These are phyloP conservation scores for Rosa persica DNA, from an alignment of 306 rosid species.

Conservation along the genomic window DNA sequence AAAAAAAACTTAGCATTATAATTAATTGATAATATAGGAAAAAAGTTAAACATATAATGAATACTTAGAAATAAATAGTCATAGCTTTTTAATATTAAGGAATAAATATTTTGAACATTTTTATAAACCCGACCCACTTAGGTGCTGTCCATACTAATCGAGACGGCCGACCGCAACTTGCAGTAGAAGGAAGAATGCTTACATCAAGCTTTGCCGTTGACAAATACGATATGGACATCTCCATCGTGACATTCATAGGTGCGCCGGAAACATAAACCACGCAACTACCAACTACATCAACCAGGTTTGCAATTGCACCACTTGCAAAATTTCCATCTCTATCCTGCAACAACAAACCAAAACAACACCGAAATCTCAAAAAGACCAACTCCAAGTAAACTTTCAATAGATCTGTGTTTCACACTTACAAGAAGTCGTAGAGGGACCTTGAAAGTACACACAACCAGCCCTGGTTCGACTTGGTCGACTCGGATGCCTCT, in stretches of 20 bases:
- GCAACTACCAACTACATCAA: conserved; percentile 67
- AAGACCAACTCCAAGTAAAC: not conserved
- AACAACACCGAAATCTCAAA: not conserved
- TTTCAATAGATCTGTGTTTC: not conserved
- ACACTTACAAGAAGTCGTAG: conserved; percentile 58
- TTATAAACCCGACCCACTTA: too few species aligned
- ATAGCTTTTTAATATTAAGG: too few species aligned
- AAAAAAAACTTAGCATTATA: too few species aligned
- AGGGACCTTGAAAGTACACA: conserved; percentile 67
- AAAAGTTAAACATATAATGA: too few species aligned
- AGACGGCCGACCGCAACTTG: too few species aligned
- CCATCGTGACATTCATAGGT: conserved; percentile 73
- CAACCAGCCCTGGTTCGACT: conserved; percentile 60
- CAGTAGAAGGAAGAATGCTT: conserved; percentile 6
- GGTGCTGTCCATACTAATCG: too few species aligned
- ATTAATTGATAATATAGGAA: too few species aligned
- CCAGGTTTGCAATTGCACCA: conserved; percentile 75
- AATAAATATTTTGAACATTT: too few species aligned
- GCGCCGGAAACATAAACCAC: conserved; percentile 49
- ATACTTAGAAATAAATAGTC: too few species aligned
- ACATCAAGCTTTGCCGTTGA: conserved; percentile 53
- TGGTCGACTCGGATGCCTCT: conserved; percentile 70
- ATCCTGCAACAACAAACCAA: conserved; percentile 42
- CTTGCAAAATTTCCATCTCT: conserved; percentile 54
- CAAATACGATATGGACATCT: conserved; percentile 69